Percentiles rank a stretch among this genome's conserved stretches.
Evolutionary conservation across 225 moss, liverwort and hornwort species (phyloP).

Genomic region (Ulota crispa): DNA sequence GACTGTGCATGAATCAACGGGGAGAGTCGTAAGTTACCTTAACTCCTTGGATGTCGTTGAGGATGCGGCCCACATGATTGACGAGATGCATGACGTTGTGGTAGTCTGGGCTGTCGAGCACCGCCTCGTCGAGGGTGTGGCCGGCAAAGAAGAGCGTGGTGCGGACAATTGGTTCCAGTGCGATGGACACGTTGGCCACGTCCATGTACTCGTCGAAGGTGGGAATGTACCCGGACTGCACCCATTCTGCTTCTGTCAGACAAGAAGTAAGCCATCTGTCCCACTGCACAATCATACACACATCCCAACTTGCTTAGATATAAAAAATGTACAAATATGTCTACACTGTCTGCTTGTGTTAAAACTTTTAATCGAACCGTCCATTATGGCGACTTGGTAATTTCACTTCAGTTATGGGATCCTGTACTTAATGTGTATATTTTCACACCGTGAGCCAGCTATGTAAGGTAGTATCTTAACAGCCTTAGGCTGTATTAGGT

Average conservation of each 20-base stretch:
- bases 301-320: neutral
- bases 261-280: slow-evolving; percentile 41
- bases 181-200: slow-evolving; percentile 36
- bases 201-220: slow-evolving; percentile 50
- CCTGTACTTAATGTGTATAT: too few species aligned
- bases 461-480: too few species aligned
- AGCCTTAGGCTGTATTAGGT: too few species aligned
- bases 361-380: too few species aligned
- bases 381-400: too few species aligned
- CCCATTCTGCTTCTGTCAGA: slow-evolving; percentile 71
- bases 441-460: too few species aligned
- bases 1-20: neutral
- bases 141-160: slow-evolving; percentile 55
- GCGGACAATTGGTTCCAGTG: slow-evolving; percentile 38
- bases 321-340: too few species aligned
- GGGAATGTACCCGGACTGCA: slow-evolving; percentile 33
- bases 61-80: slow-evolving; percentile 44
- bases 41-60: slow-evolving; percentile 62
- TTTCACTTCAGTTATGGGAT: too few species aligned
- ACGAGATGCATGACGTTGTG: slow-evolving; percentile 45
- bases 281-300: slow-evolving; percentile 44
- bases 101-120: slow-evolving; percentile 42
- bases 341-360: too few species aligned
- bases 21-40: slow-evolving; percentile 23
- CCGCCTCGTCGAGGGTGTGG: slow-evolving; percentile 34